Conservation (phyloP, 495 filamentous ascomycete genomes). For the Penicillium steckii region DNA sequence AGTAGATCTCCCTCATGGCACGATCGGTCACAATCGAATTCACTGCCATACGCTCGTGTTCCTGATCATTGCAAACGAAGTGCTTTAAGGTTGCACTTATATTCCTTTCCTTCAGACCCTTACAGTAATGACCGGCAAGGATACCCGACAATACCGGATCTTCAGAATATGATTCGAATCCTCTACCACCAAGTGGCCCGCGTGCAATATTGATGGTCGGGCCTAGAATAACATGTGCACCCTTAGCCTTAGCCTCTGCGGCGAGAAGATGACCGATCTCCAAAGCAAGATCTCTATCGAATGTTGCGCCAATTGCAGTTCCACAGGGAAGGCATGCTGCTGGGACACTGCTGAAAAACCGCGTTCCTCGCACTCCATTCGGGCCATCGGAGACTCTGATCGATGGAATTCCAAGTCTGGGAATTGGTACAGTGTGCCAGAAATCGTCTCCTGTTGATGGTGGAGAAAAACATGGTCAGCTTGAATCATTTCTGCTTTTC, state of each 20-base stretch:
- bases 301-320: slow-evolving; percentile 64
- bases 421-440: slow-evolving; percentile 68
- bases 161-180: slow-evolving; percentile 72
- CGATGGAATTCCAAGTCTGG: slow-evolving; percentile 60
- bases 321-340: slow-evolving; percentile 64
- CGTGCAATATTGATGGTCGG: slow-evolving; percentile 66
- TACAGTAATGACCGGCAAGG: slow-evolving; percentile 56
- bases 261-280: slow-evolving; percentile 52
- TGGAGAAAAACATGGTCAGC: background rate
- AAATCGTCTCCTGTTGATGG: slow-evolving; percentile 55
- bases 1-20: slow-evolving; percentile 80
- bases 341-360: slow-evolving; percentile 5
- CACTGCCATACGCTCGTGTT: slow-evolving; percentile 66
- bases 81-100: slow-evolving; percentile 69
- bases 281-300: slow-evolving; percentile 54
- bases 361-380: slow-evolving; percentile 50
- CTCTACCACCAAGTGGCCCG: slow-evolving; percentile 64
- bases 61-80: slow-evolving; percentile 77
- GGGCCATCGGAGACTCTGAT: slow-evolving; percentile 67
- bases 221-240: slow-evolving; percentile 62
- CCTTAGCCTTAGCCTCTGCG: slow-evolving; percentile 17
- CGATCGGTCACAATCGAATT: slow-evolving; percentile 65
- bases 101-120: slow-evolving; percentile 60
- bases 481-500: background rate
- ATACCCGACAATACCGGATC: slow-evolving; percentile 66